Evolutionary conservation across 2,329 filamentous ascomycete species (phyloP).

Genomic region (Sclerotiophoma versabilis): DNA sequence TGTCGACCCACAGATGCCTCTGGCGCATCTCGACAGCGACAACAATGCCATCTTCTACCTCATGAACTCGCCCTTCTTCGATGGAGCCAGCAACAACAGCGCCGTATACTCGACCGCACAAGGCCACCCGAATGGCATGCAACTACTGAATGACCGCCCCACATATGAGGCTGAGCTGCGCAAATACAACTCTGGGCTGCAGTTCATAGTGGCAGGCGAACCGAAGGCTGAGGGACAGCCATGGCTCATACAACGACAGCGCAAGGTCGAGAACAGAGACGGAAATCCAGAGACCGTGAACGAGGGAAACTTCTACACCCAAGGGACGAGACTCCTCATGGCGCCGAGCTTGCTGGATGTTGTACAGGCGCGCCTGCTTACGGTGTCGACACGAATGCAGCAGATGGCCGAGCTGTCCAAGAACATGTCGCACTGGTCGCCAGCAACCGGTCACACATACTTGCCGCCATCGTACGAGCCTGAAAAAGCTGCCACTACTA

Average conservation of each 20-base stretch:
- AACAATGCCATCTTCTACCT: slow-evolving; percentile 66
- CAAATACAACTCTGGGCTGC: slow-evolving; percentile 60
- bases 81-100: slow-evolving; percentile 65
- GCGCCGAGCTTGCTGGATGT: slow-evolving; percentile 67
- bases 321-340: slow-evolving; percentile 68
- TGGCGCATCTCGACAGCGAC: slow-evolving; percentile 35
- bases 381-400: slow-evolving; percentile 62
- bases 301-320: slow-evolving; percentile 66
- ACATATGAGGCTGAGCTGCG: slow-evolving; percentile 63
- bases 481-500: slow-evolving; percentile 32
- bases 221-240: slow-evolving; percentile 61
- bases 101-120: slow-evolving; percentile 61
- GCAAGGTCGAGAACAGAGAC: slow-evolving; percentile 47
- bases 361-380: slow-evolving; percentile 62
- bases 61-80: slow-evolving; percentile 68
- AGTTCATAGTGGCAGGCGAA: slow-evolving; percentile 67
- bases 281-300: slow-evolving; percentile 59
- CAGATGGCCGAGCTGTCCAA: slow-evolving; percentile 63
- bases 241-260: slow-evolving; percentile 68
- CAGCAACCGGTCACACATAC: slow-evolving; percentile 67
- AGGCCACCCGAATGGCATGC: slow-evolving; percentile 57
- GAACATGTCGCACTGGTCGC: slow-evolving; percentile 63
- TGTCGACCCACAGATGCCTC: slow-evolving; percentile 31
- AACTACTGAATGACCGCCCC: slow-evolving; percentile 62
- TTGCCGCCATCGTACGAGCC: slow-evolving; percentile 57